These are phyloP conservation scores for Lachnellula subtilissima DNA, from an alignment of 2,329 filamentous ascomycete species.

Conservation along the genomic window DNA sequence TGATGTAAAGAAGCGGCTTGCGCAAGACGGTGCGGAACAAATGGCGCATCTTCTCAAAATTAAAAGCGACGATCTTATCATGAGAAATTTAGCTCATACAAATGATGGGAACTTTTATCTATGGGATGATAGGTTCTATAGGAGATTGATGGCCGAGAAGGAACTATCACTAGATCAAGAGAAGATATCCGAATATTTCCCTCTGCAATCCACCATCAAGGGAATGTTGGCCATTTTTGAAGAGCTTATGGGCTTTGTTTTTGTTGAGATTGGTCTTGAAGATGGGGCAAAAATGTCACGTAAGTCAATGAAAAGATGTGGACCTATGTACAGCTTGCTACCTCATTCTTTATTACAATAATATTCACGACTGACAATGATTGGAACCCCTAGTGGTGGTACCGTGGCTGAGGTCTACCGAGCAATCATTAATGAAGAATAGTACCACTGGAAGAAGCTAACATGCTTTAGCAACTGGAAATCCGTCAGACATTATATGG, in stretches of 20 bases:
- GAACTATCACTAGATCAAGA: constrained; percentile 77
- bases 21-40: constrained; percentile 66
- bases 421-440: no score
- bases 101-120: constrained; percentile 71
- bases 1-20: constrained; percentile 62
- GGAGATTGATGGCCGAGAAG: constrained; percentile 73
- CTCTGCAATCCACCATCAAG: constrained; percentile 65
- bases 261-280: constrained; percentile 65
- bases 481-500: constrained; percentile 55
- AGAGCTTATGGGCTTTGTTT: constrained; percentile 73
- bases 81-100: constrained; percentile 46
- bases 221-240: constrained; percentile 83
- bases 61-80: constrained; percentile 65
- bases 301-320: constrained; percentile 21
- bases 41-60: constrained; percentile 62
- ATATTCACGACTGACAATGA: no score
- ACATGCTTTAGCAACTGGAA: no score
- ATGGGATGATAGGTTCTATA: constrained; percentile 79
- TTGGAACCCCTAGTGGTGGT: no score
- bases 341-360: no score
- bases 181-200: constrained; percentile 80
- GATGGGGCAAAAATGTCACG: constrained; percentile 45
- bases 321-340: no score
- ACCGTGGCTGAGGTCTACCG: no score
- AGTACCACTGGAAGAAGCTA: no score